Evolutionary conservation across 768 basidiomycete genomes (phyloP).

Genomic region (Trametes maxima): DNA sequence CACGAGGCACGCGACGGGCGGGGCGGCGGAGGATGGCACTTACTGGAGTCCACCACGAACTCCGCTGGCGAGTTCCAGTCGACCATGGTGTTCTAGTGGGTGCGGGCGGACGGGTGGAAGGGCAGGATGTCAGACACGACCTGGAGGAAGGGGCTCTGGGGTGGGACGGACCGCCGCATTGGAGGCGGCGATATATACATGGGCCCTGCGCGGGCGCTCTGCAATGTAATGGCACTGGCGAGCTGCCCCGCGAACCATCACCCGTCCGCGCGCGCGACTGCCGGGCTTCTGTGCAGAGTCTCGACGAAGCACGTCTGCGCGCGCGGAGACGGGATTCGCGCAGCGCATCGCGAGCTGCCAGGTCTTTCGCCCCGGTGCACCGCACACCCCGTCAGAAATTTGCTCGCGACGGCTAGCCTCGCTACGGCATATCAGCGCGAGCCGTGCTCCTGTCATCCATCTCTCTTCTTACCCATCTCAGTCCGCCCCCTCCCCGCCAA

Average conservation of each 20-base stretch:
- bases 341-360: background rate
- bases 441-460: background rate
- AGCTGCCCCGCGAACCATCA: background rate
- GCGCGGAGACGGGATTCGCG: background rate
- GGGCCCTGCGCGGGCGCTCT: background rate
- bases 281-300: background rate
- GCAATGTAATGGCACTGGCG: too few species aligned
- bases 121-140: slow-evolving; percentile 16
- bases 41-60: slow-evolving; percentile 40
- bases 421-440: slow-evolving; percentile 1
- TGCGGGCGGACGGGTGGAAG: background rate
- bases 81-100: slow-evolving; percentile 33
- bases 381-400: slow-evolving; percentile 12
- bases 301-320: background rate
- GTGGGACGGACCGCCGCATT: background rate
- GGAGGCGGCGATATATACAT: slow-evolving; percentile 18
- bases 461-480: background rate
- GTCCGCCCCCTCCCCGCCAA: background rate
- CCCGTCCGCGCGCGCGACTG: too few species aligned
- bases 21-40: slow-evolving; percentile 24
- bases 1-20: background rate
- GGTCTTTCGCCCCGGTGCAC: slow-evolving; percentile 10
- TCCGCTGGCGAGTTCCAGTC: slow-evolving; percentile 43
- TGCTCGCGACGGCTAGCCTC: background rate
- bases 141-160: slow-evolving; percentile 17